phyloP scores from a whole-genome alignment of 257 asterid genomes.

The Capsicum pubescens region DNA sequence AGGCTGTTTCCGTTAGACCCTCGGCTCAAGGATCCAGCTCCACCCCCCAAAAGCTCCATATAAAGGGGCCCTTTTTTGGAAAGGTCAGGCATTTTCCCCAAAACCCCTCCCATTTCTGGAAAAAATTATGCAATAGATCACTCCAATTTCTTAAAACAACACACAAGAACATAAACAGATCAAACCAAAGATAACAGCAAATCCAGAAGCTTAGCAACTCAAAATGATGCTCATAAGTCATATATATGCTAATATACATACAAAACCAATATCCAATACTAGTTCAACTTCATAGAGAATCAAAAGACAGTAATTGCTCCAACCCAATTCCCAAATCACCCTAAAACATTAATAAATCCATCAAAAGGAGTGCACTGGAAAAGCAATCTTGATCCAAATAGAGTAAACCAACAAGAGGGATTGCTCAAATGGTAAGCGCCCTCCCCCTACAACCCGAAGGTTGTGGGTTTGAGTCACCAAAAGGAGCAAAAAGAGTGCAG shows the following conservation, averaged over 20 bases:
- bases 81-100: not conserved
- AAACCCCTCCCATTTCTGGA: not conserved
- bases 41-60: not conserved
- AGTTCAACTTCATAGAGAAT: no score
- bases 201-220: not conserved
- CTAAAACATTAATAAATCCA: not conserved
- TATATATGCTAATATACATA: not conserved
- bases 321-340: no score
- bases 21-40: not conserved
- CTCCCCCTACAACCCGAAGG: no score
- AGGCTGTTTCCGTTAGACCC: no score
- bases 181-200: not conserved
- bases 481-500: no score
- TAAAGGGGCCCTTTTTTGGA: not conserved
- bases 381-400: constrained; percentile 37
- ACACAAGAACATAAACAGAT: not conserved
- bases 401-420: no score
- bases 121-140: not conserved
- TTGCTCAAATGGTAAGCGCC: no score
- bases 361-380: not conserved
- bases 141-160: constrained; percentile 3
- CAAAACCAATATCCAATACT: no score
- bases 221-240: not conserved
- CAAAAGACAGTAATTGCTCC: no score
- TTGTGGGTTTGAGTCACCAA: no score